These are phyloP conservation scores for Penicillium glabrum DNA, from an alignment of 2,329 filamentous ascomycete species.

Conservation along the genomic window DNA sequence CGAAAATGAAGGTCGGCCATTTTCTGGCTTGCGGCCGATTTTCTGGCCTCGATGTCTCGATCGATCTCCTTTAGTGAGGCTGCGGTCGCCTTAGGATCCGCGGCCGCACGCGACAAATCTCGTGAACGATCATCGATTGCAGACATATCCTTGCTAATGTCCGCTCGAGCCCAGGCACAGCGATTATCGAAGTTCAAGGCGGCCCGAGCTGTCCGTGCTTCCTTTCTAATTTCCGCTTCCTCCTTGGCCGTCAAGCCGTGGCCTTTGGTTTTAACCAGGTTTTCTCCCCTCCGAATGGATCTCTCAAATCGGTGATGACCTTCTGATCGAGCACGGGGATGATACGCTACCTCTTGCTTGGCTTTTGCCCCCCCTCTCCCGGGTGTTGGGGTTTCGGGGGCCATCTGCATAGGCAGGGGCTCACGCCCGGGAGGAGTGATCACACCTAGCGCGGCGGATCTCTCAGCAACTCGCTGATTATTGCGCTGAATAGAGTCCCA, in stretches of 20 bases:
- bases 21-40: constrained; percentile 5
- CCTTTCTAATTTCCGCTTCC: neutral
- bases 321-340: constrained; percentile 37
- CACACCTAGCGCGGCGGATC: constrained; percentile 28
- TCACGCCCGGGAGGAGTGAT: constrained; percentile 32
- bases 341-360: constrained; percentile 18
- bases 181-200: constrained; percentile 30
- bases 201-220: constrained; percentile 1
- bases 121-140: constrained; percentile 31
- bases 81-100: constrained; percentile 20
- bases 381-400: constrained; percentile 20
- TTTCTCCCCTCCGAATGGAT: constrained; percentile 12
- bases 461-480: constrained; percentile 28
- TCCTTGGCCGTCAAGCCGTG: neutral
- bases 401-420: constrained; percentile 20
- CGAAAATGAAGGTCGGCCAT: constrained; percentile 25
- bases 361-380: constrained; percentile 9
- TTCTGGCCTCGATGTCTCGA: constrained; percentile 16
- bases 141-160: constrained; percentile 15
- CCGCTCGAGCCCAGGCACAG: constrained; percentile 10
- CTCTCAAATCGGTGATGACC: constrained; percentile 1
- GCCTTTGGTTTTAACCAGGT: neutral
- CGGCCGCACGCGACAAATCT: constrained; percentile 25
- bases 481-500: constrained; percentile 26
- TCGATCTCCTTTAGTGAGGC: constrained; percentile 24